These are phyloP conservation scores for Nicotiana obtusifolia DNA, from an alignment of 257 asterid species.

Conservation along the genomic window DNA sequence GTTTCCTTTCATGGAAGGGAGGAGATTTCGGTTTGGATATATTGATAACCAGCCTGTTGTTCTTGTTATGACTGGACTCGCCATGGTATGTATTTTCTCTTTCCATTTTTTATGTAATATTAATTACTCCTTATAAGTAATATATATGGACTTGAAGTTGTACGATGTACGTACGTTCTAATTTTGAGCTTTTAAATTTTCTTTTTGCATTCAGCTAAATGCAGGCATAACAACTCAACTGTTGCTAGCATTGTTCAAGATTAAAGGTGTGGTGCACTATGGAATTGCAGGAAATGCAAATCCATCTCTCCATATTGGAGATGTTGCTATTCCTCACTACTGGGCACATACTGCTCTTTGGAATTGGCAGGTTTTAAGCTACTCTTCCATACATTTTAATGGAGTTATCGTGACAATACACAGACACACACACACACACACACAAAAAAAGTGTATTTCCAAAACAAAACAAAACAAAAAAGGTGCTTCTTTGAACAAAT, in stretches of 20 bases:
- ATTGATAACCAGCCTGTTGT: conserved; percentile 29
- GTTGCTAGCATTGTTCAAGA: conserved; percentile 33
- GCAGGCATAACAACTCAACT: conserved; percentile 60
- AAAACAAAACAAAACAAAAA: too few species aligned
- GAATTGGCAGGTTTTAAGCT: conserved; percentile 51
- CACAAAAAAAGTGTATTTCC: too few species aligned
- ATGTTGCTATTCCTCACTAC: conserved; percentile 51
- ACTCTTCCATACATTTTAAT: neutral
- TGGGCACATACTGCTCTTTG: conserved; percentile 59
- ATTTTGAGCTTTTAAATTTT: neutral
- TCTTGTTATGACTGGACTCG: conserved; percentile 49
- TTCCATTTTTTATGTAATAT: neutral
- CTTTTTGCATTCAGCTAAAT: conserved; percentile 30
- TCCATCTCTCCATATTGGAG: conserved; percentile 44
- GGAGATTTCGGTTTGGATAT: conserved; percentile 44
- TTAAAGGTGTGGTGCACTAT: conserved; percentile 57
- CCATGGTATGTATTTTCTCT: conserved; percentile 30
- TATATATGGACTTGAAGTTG: neutral
- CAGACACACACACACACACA: too few species aligned
- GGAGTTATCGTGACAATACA: too few species aligned
- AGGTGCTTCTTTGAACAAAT: too few species aligned
- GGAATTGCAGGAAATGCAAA: conserved; percentile 69
- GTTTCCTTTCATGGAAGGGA: conserved; percentile 21
- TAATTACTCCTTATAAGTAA: neutral
- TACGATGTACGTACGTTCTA: neutral